Evolutionary conservation across 2,329 filamentous ascomycete species (phyloP).

Genomic region (Colletotrichum nymphaeae): DNA sequence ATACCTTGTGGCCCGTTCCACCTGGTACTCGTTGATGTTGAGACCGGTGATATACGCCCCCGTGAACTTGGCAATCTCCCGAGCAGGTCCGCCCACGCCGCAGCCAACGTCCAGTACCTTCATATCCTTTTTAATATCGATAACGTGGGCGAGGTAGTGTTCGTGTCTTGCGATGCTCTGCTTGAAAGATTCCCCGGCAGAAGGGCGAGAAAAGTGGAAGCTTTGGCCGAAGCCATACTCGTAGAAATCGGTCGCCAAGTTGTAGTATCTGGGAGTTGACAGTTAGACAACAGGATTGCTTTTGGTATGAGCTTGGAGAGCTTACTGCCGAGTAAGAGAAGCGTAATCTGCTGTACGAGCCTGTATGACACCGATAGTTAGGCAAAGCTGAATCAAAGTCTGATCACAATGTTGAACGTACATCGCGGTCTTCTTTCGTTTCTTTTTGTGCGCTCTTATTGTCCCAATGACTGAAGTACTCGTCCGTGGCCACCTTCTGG

Average conservation of each 20-base stretch:
- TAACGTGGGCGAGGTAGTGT: conserved; percentile 94
- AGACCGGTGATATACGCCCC: conserved; percentile 89
- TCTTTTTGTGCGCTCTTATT: conserved; percentile 83
- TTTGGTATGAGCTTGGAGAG: conserved; percentile 36
- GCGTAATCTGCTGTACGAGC: conserved; percentile 89
- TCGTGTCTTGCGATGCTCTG: conserved; percentile 96
- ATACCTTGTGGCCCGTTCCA: conserved; percentile 89
- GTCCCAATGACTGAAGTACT: conserved; percentile 98
- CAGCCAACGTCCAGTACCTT: conserved; percentile 96
- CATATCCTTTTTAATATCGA: conserved; percentile 87
- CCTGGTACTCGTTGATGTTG: conserved; percentile 99
- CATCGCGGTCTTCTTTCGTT: conserved; percentile 84
- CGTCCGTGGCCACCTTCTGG: conserved; percentile 84
- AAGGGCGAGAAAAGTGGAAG: conserved; percentile 98
- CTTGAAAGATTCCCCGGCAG: conserved; percentile 85
- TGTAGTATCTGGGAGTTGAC: conserved; percentile 79
- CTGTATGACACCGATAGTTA: conserved; percentile 52
- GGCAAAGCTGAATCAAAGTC: background rate
- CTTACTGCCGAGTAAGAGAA: conserved; percentile 90
- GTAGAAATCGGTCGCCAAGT: conserved; percentile 94
- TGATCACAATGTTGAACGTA: conserved; percentile 50
- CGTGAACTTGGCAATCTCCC: conserved; percentile 96
- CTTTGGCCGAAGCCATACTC: conserved; percentile 97
- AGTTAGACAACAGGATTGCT: background rate
- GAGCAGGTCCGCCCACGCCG: conserved; percentile 93